These are phyloP conservation scores for Syncephalastrum contaminatum DNA, from an alignment of 371 early-diverging fungal genomes.

Conservation along the genomic window DNA sequence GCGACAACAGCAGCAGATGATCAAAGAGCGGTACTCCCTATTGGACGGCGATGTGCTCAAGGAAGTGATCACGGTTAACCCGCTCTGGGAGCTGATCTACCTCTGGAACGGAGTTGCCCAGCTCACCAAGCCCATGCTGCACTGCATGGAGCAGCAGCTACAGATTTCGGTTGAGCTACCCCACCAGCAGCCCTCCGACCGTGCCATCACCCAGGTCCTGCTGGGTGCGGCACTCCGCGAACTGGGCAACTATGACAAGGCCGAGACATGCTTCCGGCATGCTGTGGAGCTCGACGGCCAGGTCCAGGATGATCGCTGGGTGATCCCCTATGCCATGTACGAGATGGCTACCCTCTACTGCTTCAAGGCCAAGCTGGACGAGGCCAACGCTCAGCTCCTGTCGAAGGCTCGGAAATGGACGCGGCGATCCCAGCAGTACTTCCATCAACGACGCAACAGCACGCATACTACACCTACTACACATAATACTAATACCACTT, in stretches of 20 bases:
- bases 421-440: conserved; percentile 19
- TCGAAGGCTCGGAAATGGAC: conserved; percentile 13
- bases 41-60: conserved; percentile 31
- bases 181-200: conserved; percentile 13
- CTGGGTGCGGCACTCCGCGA: conserved; percentile 40
- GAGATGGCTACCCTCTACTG: conserved; percentile 24
- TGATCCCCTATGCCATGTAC: conserved; percentile 26
- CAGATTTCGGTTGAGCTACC: not conserved
- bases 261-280: conserved; percentile 27
- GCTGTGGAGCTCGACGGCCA: conserved; percentile 11
- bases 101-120: conserved; percentile 51
- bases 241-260: conserved; percentile 26
- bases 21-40: conserved; percentile 12
- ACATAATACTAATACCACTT: conserved; percentile 3
- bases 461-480: conserved; percentile 1
- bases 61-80: conserved; percentile 34
- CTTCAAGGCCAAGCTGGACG: conserved; percentile 12
- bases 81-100: conserved; percentile 49
- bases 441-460: conserved; percentile 8
- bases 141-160: conserved; percentile 25
- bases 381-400: conserved; percentile 3
- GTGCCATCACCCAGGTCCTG: conserved; percentile 29
- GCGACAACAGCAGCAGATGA: conserved; percentile 13
- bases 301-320: conserved; percentile 23
- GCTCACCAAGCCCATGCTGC: conserved; percentile 22